Conservation (phyloP, 768 basidiomycete species). For the Daedalea quercina region DNA sequence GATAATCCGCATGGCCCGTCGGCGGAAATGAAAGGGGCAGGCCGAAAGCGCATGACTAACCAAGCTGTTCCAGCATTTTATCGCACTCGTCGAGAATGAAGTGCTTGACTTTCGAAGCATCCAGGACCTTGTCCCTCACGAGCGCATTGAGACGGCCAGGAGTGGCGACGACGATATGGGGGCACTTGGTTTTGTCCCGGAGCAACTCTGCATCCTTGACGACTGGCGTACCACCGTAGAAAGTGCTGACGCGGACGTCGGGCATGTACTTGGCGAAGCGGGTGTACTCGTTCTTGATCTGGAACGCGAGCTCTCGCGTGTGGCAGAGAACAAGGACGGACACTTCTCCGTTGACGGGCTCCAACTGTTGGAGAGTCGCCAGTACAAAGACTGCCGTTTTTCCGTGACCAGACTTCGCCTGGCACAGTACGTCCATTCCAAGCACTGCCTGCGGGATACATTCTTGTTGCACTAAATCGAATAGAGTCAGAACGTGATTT, state of each 20-base stretch:
- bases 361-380: conserved; percentile 95
- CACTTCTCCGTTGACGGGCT: conserved; percentile 97
- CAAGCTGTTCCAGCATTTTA: conserved; percentile 99
- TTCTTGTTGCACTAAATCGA: conserved; percentile 90
- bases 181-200: conserved; percentile 95
- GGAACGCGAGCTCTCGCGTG: conserved; percentile 98
- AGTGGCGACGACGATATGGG: conserved; percentile 97
- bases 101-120: conserved; percentile 96
- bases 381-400: conserved; percentile 99
- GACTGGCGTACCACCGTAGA: conserved; percentile 95
- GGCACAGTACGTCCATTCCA: conserved; percentile 99
- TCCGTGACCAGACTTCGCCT: conserved; percentile 97
- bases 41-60: conserved; percentile 92
- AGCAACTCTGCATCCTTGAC: conserved; percentile 90
- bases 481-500: background rate
- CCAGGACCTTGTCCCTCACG: conserved; percentile 89
- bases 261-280: conserved; percentile 99
- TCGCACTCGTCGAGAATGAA: conserved; percentile 99
- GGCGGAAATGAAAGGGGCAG: conserved; percentile 39
- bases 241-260: conserved; percentile 93
- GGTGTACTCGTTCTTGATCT: conserved; percentile 99
- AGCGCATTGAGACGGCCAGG: conserved; percentile 97
- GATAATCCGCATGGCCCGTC: conserved; percentile 16
- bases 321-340: conserved; percentile 98
- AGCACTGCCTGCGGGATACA: conserved; percentile 99